These are phyloP conservation scores for Aureobasidium sp. DNA, from an alignment of 2,329 filamentous ascomycete species.

Conservation along the genomic window DNA sequence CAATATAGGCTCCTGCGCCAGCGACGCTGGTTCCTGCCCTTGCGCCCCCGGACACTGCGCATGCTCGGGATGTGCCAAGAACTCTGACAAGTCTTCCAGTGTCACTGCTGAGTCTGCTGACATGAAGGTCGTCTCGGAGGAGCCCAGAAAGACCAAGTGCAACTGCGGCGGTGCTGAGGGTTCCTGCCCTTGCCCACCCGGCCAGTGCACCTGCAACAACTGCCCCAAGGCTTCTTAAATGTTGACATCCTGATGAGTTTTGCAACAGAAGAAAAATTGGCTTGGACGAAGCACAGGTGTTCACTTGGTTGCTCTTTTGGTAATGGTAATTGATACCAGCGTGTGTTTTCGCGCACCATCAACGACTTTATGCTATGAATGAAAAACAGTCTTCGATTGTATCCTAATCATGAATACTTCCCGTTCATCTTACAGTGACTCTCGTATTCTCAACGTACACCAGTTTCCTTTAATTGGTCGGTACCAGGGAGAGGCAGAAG, in stretches of 20 bases:
- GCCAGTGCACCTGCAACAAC: constrained; percentile 38
- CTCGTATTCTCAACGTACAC: background rate
- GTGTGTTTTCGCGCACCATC: background rate
- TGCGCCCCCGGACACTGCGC: constrained; percentile 38
- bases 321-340: constrained; percentile 9
- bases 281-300: constrained; percentile 6
- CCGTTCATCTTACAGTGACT: background rate
- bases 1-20: constrained; percentile 30
- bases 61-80: constrained; percentile 39
- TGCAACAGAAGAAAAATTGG: background rate
- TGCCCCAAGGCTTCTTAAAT: constrained; percentile 32
- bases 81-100: constrained; percentile 25
- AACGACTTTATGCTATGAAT: constrained; percentile 11
- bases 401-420: background rate
- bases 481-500: background rate
- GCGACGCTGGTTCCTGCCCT: constrained; percentile 33
- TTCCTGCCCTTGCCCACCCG: constrained; percentile 39
- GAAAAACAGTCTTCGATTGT: constrained; percentile 3
- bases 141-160: constrained; percentile 36
- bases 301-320: constrained; percentile 8
- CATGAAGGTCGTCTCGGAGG: constrained; percentile 43
- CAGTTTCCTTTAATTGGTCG: background rate
- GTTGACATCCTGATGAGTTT: background rate
- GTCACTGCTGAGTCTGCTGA: constrained; percentile 23
- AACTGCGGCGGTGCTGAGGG: constrained; percentile 38